These are phyloP conservation scores for Anaeramoeba flamelloides DNA, from an alignment of 78 protist genomes.

Conservation along the genomic window DNA sequence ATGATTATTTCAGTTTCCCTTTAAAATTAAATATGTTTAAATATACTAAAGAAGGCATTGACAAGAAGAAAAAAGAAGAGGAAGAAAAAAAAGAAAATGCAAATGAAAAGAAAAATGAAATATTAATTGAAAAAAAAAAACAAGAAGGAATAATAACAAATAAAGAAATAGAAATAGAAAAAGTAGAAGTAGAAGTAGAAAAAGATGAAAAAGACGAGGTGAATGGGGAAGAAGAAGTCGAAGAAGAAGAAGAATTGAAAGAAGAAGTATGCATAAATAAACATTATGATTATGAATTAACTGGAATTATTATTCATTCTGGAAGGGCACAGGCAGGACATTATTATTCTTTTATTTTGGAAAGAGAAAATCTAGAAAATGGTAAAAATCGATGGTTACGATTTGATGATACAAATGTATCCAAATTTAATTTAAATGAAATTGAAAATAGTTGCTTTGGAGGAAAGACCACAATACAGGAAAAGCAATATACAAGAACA, in stretches of 20 bases:
- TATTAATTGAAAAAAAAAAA: background rate
- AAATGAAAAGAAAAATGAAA: background rate
- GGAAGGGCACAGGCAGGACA: background rate
- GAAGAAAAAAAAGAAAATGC: background rate
- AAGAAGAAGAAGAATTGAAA: background rate
- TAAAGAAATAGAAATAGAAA: background rate
- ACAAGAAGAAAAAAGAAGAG: background rate
- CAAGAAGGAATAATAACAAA: no score
- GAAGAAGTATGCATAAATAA: background rate
- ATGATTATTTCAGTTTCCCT: background rate
- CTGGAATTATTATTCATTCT: background rate
- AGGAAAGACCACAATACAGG: background rate
- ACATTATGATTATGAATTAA: background rate
- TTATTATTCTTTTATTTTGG: background rate
- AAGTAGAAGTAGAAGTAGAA: background rate
- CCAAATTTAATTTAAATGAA: background rate
- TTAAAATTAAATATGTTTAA: background rate
- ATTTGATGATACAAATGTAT: background rate
- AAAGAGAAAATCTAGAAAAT: background rate
- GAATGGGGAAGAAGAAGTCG: background rate
- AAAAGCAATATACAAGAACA: background rate
- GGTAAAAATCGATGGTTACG: background rate
- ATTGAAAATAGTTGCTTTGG: background rate
- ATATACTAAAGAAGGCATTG: background rate
- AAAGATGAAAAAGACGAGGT: background rate